These are phyloP conservation scores for Conticribra weissflogii DNA, from an alignment of 108 stramenopile genomes.

Conservation along the genomic window DNA sequence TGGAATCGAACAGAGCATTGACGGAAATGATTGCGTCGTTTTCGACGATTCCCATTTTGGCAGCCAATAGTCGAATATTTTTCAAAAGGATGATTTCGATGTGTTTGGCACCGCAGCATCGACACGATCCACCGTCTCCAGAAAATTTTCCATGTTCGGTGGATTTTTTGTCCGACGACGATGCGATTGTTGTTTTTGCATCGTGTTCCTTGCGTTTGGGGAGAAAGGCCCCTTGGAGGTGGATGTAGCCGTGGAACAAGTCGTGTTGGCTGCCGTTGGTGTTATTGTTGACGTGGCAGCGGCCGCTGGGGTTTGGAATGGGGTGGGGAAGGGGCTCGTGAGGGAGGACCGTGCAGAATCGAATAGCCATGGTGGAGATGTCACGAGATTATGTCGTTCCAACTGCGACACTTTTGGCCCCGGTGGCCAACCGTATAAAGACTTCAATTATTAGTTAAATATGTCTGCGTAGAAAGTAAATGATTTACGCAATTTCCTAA, in stretches of 20 bases:
- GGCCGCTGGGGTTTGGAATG: not conserved
- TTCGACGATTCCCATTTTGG: not conserved
- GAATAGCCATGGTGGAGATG: not conserved
- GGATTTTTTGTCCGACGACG: not conserved
- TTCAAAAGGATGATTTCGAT: conserved; percentile 1
- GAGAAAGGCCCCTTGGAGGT: conserved; percentile 68
- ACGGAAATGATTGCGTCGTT: not conserved
- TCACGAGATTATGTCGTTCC: not conserved
- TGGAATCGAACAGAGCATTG: not conserved
- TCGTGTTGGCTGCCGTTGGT: conserved; percentile 1
- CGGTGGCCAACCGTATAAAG: no score
- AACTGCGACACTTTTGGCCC: no score
- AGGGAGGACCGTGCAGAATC: conserved; percentile 75
- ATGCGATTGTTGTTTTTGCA: not conserved
- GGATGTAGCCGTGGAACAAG: conserved; percentile 48
- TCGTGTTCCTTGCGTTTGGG: conserved; percentile 36
- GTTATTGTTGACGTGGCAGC: not conserved
- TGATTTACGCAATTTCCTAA: no score
- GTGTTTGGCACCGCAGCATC: not conserved
- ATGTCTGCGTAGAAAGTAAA: no score
- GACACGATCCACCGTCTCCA: not conserved
- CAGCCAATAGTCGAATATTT: not conserved
- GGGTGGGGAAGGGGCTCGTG: conserved; percentile 78
- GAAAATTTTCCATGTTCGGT: not conserved
- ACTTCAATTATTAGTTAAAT: no score